Evolutionary conservation across 352 stramenopile genomes (phyloP), one percentile per base, ranked within the genome.

Genomic region (Phytophthora cactorum): DNA sequence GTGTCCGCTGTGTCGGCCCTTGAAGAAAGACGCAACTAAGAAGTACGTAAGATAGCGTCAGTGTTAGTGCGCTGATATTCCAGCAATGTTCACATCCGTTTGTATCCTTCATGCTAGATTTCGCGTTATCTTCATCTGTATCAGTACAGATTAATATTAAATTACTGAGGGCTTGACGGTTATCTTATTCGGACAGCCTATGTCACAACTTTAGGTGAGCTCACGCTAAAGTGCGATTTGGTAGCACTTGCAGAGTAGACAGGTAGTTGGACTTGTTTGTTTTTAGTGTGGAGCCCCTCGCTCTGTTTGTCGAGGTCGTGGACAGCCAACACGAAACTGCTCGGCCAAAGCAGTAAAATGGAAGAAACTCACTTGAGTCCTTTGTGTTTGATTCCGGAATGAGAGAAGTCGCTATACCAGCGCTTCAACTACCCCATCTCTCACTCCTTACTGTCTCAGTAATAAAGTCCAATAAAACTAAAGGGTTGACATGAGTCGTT

Each of bases 1-100:
- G 57, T 66, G 5, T 75, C 68, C 22, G 49, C 11, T 12, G 41
- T 76, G 8, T 73, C 70, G 9, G 36, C 2, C 12, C 36, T 43
- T 43, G 36, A 43, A 8, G 36, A 43, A 43, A 11, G 36, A 11
- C 36, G 36, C n/a, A 5, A 43, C 36, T 43, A n/a, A n/a, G 36
- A 43, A 43, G 29, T 6, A 32, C 29, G 36, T 43, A 43, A 43
- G 36, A 43, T 11, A 43, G 11, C 5, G 36, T 5, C 11, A 43
- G 11, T 9, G 9, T 12, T 39, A 12, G 34, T 39, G 34, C 34
- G 4, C 10, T 11, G 36, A 43, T 43, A 43, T 5, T n/a, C 36
- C 10, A n/a, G 5, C 1, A 17, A n/a, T 43, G 3, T n/a, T 17
- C 36, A 43, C 36, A 43, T n/a, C 12, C 36, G n/a, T n/a, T n/a